Percentiles rank a stretch among this genome's conserved stretches.
Evolutionary conservation across 1,284 basidiomycete genomes (phyloP).

Genomic region (Mycena sp.): DNA sequence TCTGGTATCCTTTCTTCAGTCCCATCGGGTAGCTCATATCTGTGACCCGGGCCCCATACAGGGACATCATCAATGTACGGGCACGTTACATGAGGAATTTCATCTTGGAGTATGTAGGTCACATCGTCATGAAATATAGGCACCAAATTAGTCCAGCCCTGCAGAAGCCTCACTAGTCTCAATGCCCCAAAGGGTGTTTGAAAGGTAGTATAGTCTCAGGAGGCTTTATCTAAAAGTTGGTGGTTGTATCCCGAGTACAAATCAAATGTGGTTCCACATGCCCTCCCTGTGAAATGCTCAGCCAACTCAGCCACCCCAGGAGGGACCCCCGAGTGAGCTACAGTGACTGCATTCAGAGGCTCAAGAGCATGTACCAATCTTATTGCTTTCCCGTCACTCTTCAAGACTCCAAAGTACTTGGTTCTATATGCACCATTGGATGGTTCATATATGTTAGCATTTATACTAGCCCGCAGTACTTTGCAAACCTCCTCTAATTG

Average conservation of each 20-base stretch:
- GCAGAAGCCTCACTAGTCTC: background rate
- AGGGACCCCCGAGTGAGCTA: too few relatives aligned
- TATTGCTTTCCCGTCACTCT: slow-evolving; percentile 7
- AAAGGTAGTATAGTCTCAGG: slow-evolving; percentile 25
- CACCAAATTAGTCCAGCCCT: too few relatives aligned
- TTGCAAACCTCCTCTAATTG: slow-evolving; percentile 38
- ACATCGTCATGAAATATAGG: background rate
- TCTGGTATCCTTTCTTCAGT: slow-evolving; percentile 36
- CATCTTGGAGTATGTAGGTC: background rate
- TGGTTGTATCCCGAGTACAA: background rate
- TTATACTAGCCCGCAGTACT: too few relatives aligned
- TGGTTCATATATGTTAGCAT: background rate
- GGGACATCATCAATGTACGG: slow-evolving; percentile 41
- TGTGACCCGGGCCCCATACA: slow-evolving; percentile 32
- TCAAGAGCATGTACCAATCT: slow-evolving; percentile 5
- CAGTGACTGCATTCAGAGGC: too few relatives aligned
- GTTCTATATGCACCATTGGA: background rate
- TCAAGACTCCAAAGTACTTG: slow-evolving; percentile 12
- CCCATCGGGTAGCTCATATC: slow-evolving; percentile 33
- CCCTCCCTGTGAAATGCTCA: background rate
- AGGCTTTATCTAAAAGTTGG: slow-evolving; percentile 27
- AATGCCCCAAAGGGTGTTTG: slow-evolving; percentile 22
- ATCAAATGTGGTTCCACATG: background rate
- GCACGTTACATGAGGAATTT: background rate
- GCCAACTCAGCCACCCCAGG: background rate